phyloP scores from a whole-genome alignment of 1,284 basidiomycete species.

The Pholiota adiposa region DNA sequence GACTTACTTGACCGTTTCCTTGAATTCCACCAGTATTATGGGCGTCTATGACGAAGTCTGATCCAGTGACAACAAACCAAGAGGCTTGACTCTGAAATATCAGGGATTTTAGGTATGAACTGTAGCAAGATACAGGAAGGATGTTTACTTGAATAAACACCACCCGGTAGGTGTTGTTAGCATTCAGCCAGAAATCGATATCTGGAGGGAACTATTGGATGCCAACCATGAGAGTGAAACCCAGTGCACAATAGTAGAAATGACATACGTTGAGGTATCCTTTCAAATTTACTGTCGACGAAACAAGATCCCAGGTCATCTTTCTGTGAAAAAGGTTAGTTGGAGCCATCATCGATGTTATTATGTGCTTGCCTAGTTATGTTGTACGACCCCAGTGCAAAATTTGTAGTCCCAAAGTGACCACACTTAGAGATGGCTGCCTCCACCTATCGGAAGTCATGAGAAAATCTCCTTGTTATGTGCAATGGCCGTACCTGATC shows the following conservation, averaged over 20 bases:
- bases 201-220: conserved; percentile 53
- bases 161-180: conserved; percentile 59
- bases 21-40: conserved; percentile 64
- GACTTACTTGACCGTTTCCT: conserved; percentile 58
- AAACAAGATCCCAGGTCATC: conserved; percentile 62
- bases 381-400: conserved; percentile 50
- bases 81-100: conserved; percentile 60
- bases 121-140: not conserved
- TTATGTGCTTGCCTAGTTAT: conserved; percentile 46
- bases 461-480: not conserved
- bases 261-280: conserved; percentile 56
- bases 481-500: conserved; percentile 29
- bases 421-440: conserved; percentile 58
- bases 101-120: not conserved
- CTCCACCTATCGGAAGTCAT: conserved; percentile 40
- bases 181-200: conserved; percentile 62
- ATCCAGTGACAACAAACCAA: conserved; percentile 67
- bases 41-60: conserved; percentile 62
- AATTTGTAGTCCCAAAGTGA: conserved; percentile 50
- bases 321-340: conserved; percentile 41
- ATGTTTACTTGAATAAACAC: conserved; percentile 60
- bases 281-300: conserved; percentile 55
- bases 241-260: not conserved
- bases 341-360: not conserved
- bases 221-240: not conserved